Evolutionary conservation across 2,329 filamentous ascomycete genomes (phyloP).

Genomic region (Pseudocercospora eumusae): DNA sequence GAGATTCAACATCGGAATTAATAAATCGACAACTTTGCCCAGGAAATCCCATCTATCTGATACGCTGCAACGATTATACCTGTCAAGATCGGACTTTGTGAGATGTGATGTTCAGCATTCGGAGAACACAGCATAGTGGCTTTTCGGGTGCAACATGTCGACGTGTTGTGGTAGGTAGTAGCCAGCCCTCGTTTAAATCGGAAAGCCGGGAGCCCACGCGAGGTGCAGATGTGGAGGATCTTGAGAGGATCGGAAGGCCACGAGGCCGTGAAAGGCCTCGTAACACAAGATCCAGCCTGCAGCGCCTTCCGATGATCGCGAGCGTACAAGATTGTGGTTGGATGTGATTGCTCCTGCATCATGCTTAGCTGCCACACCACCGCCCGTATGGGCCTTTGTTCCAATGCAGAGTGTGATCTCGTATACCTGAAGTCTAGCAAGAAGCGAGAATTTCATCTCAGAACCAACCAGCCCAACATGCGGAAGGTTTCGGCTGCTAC

Average conservation of each 20-base stretch:
- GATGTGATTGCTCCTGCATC: conserved; percentile 9
- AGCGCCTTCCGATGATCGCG: conserved; percentile 18
- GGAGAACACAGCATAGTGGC: neutral
- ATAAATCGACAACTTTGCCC: neutral
- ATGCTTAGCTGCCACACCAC: neutral
- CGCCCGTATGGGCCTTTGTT: conserved; percentile 10
- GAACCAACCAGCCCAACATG: neutral
- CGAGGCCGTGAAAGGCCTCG: conserved; percentile 5
- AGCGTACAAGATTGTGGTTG: conserved; percentile 14
- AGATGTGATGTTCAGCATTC: conserved; percentile 11
- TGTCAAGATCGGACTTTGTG: conserved; percentile 5
- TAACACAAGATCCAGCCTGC: conserved; percentile 18
- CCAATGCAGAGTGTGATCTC: conserved; percentile 25
- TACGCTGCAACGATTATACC: neutral
- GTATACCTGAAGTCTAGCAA: neutral
- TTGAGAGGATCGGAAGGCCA: neutral
- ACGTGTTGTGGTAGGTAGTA: neutral
- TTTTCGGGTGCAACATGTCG: conserved; percentile 9
- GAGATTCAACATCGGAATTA: neutral
- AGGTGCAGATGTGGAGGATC: conserved; percentile 4
- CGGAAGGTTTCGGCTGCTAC: neutral
- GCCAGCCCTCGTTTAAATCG: conserved; percentile 3
- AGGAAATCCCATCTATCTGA: neutral
- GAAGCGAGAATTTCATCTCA: neutral
- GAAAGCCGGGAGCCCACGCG: conserved; percentile 18